Evolutionary conservation across 257 asterid genomes (phyloP), one percentile per base, ranked within the genome.

Genomic region (Przewalskia tangutica): DNA sequence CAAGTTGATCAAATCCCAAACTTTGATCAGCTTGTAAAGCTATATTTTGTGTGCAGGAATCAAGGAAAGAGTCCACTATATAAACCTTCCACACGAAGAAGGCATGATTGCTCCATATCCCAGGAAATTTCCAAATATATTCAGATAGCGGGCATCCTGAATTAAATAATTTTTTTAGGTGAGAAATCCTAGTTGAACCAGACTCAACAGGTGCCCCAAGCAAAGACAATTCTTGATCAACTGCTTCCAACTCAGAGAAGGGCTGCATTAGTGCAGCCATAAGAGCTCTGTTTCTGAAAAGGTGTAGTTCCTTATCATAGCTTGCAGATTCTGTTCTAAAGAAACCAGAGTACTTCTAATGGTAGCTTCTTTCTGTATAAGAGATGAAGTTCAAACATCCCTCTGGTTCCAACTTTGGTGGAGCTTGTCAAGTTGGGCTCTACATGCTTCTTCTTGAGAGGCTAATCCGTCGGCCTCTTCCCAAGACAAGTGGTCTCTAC

Each of bases 391-490:
- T 81, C 89, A 92, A 77, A 89, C 16, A 86, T 93, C 98, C 86
- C 92, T 96, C 88, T 93, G 95, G 89, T 90, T 93, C 99, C 98
- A 96, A 81, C 94, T 87, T 85, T 89, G 94, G 87, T 96, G 94
- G 80, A 96, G 98, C 81, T 89, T 89, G 82, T 93, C 98, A 86
- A 96, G 91, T 89, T 94, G 99, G 75, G 87, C 93, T 86, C 93
- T 91, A 88, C 98, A 96, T 84, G 94, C 97, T 89, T 96, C 98
- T 91, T 96, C 99, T 88, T 94, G 98, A 84, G 99, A 91, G 77
- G 97, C 99, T 84, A 96, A 94, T 90, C 94, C 98, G 85, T 96
- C 98, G 67, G 99, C 97, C 89, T 96, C 99, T 89, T 96, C 99
- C 99, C 99, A 96, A 77, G 99, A 96, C 79, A 94, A 86, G 88